A percentile compares a stretch with the other conserved stretches of the same genome.
phyloP scores from a whole-genome alignment of 108 stramenopile genomes.

The Cyclotella atomus region DNA sequence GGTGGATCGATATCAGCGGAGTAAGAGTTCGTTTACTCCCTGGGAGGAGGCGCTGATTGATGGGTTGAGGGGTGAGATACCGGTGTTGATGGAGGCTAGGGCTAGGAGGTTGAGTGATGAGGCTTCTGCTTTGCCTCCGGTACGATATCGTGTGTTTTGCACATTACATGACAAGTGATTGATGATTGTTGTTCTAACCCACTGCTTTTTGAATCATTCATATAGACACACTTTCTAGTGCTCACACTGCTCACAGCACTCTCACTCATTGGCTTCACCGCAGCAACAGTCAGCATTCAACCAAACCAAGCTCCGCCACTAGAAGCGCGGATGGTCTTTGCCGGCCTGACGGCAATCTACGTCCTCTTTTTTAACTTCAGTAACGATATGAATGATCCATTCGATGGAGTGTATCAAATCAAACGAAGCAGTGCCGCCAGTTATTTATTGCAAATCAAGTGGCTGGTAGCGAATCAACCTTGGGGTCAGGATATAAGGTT shows the following conservation, averaged over 20 bases:
- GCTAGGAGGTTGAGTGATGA: slow-evolving; percentile 65
- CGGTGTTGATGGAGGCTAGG: slow-evolving; percentile 51
- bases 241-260: slow-evolving; percentile 46
- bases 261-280: slow-evolving; percentile 59
- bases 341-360: slow-evolving; percentile 55
- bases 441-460: slow-evolving; percentile 65
- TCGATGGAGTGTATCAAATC: slow-evolving; percentile 73
- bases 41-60: slow-evolving; percentile 35
- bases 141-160: too few species aligned
- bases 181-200: neutral
- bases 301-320: slow-evolving; percentile 40
- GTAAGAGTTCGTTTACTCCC: slow-evolving; percentile 14
- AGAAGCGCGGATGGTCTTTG: slow-evolving; percentile 63
- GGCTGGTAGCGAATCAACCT: slow-evolving; percentile 68
- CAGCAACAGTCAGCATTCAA: slow-evolving; percentile 44
- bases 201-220: neutral
- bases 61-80: slow-evolving; percentile 48
- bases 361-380: slow-evolving; percentile 73
- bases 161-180: slow-evolving; percentile 3
- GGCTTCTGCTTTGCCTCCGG: slow-evolving; percentile 59
- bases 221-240: slow-evolving; percentile 62
- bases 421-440: slow-evolving; percentile 59
- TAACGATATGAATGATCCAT: slow-evolving; percentile 70
- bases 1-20: slow-evolving; percentile 39
- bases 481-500: slow-evolving; percentile 21